Evolutionary conservation across 177 flowering plant genomes (phyloP), one percentile per base, ranked within the genome.

Genomic region (Vitis hybrid): DNA sequence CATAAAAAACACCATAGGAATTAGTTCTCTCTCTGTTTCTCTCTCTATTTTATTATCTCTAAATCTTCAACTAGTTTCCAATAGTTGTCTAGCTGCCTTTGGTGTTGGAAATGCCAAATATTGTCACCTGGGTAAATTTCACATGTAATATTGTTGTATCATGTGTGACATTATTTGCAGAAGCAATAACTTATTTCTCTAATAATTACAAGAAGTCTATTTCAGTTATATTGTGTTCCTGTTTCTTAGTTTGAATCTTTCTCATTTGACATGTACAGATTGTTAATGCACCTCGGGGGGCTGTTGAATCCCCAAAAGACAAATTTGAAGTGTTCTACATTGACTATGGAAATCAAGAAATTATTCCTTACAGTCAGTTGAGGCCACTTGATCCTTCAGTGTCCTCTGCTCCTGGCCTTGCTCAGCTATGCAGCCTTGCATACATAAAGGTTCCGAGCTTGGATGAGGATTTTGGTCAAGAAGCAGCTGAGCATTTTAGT

Each of bases 281-380:
- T 84, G 97, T 94, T 52, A 92, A 90, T 82, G 84, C 85, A 55
- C 97, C 98, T 51, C 82, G 94, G 65, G 97, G 88, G 77, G 85
- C 73, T 61, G 92, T 92, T 32, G 83, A 84, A 81, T 91, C 99
- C 24, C 68, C 78, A 1, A 76, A 85, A 4, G 97, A 94, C 75
- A 71, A 73, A 73, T 96, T 91, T 60, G 99, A 96, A 76, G 98
- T 96, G n/a, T 96, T 96, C 76, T 96, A 96, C 80, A 83, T 96
- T 11, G 99, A 96, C 71, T 96, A 91, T 70, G 99, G 99, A 52
- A 96, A 92, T 79, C 99, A 94, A 80, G 99, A 94, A 77, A 76
- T 64, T 2, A 84, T 91, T 75, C 72, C 88, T 32, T 96, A 85
- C 83, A 84, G 85, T 69, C 79, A 78, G 30, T 74, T 96, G 65